Conservation (phyloP, 75 land plant species). For the Azolla pinnata region DNA sequence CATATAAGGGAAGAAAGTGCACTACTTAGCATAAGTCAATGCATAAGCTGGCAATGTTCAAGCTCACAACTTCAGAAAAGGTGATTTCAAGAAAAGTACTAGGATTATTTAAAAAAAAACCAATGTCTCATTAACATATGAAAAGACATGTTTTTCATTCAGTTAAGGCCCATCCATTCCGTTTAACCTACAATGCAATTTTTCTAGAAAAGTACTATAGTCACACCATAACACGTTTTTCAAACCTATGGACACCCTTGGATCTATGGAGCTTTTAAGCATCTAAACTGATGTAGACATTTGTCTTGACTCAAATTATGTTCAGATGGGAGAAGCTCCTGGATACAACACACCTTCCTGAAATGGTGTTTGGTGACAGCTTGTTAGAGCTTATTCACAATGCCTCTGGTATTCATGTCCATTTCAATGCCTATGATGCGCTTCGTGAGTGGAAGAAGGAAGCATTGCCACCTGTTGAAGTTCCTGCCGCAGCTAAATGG, state of each 20-base stretch:
- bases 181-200: neutral
- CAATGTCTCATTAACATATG: no score
- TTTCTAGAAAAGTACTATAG: no score
- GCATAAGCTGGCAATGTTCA: no score
- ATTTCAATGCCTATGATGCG: slow-evolving; percentile 92
- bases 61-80: no score
- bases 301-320: neutral
- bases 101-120: no score
- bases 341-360: slow-evolving; percentile 72
- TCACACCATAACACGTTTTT: no score
- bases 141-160: neutral
- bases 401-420: slow-evolving; percentile 50
- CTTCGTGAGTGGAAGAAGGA: slow-evolving; percentile 78
- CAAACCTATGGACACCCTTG: no score
- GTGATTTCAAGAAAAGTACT: no score
- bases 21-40: no score
- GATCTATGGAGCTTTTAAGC: no score
- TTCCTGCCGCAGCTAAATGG: slow-evolving; percentile 98
- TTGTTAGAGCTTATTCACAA: slow-evolving; percentile 59
- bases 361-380: slow-evolving; percentile 95
- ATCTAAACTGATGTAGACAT: neutral
- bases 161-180: neutral
- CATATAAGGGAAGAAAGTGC: no score
- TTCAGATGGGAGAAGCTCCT: slow-evolving; percentile 78
- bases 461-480: slow-evolving; percentile 82